Conservation (phyloP, 2,329 filamentous ascomycete genomes). For the Hymenotorrendiella dingleyae region DNA sequence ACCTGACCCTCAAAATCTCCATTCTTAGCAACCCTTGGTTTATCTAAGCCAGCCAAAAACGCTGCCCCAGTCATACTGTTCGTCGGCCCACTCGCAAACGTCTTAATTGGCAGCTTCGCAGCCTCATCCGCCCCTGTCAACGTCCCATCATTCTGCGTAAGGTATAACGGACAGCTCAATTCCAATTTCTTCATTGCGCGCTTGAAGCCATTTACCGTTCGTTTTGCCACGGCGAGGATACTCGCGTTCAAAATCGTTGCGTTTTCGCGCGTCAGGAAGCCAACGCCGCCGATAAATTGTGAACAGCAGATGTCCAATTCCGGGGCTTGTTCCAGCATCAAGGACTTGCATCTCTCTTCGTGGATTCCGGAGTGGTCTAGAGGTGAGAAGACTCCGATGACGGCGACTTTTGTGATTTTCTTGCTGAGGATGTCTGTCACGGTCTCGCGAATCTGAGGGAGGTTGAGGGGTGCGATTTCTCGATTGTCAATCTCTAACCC, state of each 20-base stretch:
- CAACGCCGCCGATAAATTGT: slow-evolving; percentile 40
- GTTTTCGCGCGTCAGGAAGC: slow-evolving; percentile 54
- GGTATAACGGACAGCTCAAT: slow-evolving; percentile 37
- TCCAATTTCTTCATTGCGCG: slow-evolving; percentile 45
- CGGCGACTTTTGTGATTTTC: slow-evolving; percentile 32
- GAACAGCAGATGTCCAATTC: slow-evolving; percentile 42
- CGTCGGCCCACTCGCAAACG: slow-evolving; percentile 55
- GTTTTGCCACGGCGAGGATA: slow-evolving; percentile 49
- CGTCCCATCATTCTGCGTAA: slow-evolving; percentile 59
- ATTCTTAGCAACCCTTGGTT: not conserved
- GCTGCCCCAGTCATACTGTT: slow-evolving; percentile 59
- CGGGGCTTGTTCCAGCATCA: slow-evolving; percentile 32
- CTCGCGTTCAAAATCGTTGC: slow-evolving; percentile 58
- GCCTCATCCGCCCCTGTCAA: slow-evolving; percentile 47
- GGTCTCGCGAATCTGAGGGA: slow-evolving; percentile 36
- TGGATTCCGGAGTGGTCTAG: slow-evolving; percentile 30
- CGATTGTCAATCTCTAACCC: slow-evolving; percentile 42
- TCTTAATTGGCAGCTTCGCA: slow-evolving; percentile 51
- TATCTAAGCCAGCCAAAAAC: slow-evolving; percentile 37
- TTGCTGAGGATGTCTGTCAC: slow-evolving; percentile 14
- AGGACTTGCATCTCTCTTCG: slow-evolving; percentile 31
- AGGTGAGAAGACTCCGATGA: slow-evolving; percentile 52
- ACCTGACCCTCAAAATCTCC: slow-evolving; percentile 21
- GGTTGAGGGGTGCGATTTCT: slow-evolving; percentile 35
- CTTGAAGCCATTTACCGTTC: slow-evolving; percentile 49